A percentile compares a stretch with the other conserved stretches of the same genome.
These are phyloP conservation scores for Vigna reflexopilosa DNA, from an alignment of 306 rosid genomes.

Conservation along the genomic window DNA sequence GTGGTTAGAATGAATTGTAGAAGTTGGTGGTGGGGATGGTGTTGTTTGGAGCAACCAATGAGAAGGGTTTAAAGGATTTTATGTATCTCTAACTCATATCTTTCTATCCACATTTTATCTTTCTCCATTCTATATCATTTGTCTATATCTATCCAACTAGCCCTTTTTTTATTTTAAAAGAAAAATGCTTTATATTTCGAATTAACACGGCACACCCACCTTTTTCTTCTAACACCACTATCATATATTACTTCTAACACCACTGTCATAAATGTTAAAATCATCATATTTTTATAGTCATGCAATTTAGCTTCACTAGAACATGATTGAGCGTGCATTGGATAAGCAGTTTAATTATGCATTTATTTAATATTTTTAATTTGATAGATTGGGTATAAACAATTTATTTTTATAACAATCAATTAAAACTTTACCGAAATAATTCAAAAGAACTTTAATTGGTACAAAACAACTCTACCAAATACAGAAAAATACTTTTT, in stretches of 20 bases:
- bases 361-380: too few relatives aligned
- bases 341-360: not conserved
- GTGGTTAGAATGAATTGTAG: slow-evolving; percentile 45
- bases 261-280: not conserved
- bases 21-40: slow-evolving; percentile 52
- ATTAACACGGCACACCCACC: not conserved
- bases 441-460: too few relatives aligned
- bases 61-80: slow-evolving; percentile 65
- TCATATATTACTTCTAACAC: not conserved
- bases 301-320: not conserved
- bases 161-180: not conserved
- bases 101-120: slow-evolving; percentile 81
- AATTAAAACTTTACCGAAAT: too few relatives aligned
- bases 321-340: not conserved
- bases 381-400: not conserved
- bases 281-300: not conserved
- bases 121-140: slow-evolving; percentile 7
- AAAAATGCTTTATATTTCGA: not conserved
- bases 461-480: not conserved
- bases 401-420: too few relatives aligned
- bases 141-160: not conserved
- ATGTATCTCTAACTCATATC: slow-evolving; percentile 62
- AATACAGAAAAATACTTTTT: not conserved
- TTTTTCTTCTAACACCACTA: not conserved
- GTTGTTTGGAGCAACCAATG: slow-evolving; percentile 68